phyloP scores from a whole-genome alignment of 208 protist genomes.

The Trypanosoma rangeli region DNA sequence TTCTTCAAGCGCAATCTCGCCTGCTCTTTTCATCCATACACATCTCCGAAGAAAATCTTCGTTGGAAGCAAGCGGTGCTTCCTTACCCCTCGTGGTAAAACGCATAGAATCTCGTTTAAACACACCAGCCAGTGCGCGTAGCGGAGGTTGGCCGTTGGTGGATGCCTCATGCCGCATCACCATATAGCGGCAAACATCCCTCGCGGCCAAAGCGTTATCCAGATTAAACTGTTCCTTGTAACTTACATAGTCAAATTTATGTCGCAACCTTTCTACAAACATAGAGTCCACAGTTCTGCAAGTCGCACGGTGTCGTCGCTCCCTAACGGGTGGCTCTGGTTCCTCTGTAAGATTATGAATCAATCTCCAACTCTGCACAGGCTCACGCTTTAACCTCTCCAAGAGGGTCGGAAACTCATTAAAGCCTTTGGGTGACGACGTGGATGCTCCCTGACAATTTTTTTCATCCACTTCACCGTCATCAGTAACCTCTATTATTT shows the following conservation, averaged over 20 bases:
- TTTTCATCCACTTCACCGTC: not conserved
- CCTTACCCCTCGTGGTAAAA: not conserved
- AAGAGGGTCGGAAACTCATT: not conserved
- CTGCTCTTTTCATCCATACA: slow-evolving; percentile 55
- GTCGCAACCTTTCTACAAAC: slow-evolving; percentile 24
- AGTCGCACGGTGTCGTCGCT: not conserved
- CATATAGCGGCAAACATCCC: slow-evolving; percentile 44
- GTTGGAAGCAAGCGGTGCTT: not conserved
- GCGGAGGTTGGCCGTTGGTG: slow-evolving; percentile 8
- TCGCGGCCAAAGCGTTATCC: slow-evolving; percentile 49
- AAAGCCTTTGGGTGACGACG: not conserved
- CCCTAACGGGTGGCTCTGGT: not conserved
- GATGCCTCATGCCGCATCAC: slow-evolving; percentile 27
- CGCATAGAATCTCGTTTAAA: slow-evolving; percentile 15
- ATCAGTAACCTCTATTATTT: not conserved
- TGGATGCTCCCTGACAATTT: not conserved
- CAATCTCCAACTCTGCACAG: slow-evolving; percentile 50
- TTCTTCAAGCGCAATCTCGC: slow-evolving; percentile 46
- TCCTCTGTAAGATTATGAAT: slow-evolving; percentile 30
- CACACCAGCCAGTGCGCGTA: slow-evolving; percentile 19
- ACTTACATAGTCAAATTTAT: slow-evolving; percentile 63
- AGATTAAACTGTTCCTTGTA: slow-evolving; percentile 51
- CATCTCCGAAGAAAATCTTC: slow-evolving; percentile 27
- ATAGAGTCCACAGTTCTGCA: not conserved
- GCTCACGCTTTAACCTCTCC: slow-evolving; percentile 29